Percentiles rank a stretch among this genome's conserved stretches.
phyloP scores from a whole-genome alignment of 345 rosid species.

The Gossypium ekmanianum region DNA sequence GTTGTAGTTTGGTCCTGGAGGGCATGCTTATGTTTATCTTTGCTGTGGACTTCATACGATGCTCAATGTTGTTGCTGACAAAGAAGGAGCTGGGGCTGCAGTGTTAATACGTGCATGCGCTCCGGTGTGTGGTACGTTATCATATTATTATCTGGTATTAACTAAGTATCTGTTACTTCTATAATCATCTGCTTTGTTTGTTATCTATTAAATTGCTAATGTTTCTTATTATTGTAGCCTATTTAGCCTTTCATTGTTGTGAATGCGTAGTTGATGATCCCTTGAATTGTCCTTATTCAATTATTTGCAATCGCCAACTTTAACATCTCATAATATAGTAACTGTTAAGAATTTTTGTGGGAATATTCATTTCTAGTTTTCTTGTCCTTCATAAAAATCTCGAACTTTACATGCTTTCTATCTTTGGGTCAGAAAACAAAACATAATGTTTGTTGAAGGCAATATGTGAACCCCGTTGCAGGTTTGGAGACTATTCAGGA shows the following conservation, averaged over 20 bases:
- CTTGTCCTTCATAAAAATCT: background rate
- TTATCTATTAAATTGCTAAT: background rate
- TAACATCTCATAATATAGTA: background rate
- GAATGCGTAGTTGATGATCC: background rate
- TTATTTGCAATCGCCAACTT: background rate
- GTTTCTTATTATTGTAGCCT: background rate
- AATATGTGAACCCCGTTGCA: slow-evolving; percentile 22
- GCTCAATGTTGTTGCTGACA: slow-evolving; percentile 94
- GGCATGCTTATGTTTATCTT: slow-evolving; percentile 89
- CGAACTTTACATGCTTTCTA: background rate
- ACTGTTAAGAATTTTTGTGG: background rate
- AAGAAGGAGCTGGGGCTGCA: slow-evolving; percentile 83
- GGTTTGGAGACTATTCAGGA: slow-evolving; percentile 85
- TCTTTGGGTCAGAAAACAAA: slow-evolving; percentile 11
- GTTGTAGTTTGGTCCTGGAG: slow-evolving; percentile 87
- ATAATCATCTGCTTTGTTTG: background rate
- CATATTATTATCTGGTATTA: background rate
- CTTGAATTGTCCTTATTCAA: background rate
- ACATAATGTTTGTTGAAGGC: background rate
- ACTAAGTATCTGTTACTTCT: background rate
- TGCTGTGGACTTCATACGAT: slow-evolving; percentile 92
- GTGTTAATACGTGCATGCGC: slow-evolving; percentile 85
- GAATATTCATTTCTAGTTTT: background rate
- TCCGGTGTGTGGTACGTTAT: slow-evolving; percentile 63
- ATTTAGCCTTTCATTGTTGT: background rate